A percentile compares a stretch with the other conserved stretches of the same genome.
Evolutionary conservation across 2,329 filamentous ascomycete genomes (phyloP).

Genomic region (Coleophoma cylindrospora): DNA sequence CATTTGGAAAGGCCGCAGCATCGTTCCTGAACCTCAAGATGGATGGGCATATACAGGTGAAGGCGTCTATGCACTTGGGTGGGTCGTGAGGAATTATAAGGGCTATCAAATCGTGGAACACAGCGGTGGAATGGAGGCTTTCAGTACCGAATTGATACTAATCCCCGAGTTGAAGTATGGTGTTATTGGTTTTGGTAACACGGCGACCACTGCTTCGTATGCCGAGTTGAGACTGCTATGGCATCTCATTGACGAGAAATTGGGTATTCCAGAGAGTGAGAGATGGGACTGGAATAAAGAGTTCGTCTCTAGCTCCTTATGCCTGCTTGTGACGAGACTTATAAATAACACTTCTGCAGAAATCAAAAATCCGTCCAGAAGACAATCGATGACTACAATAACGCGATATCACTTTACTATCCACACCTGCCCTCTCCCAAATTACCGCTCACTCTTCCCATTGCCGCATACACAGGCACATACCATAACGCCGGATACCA

Average conservation of each 20-base stretch:
- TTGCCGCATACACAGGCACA: conserved; percentile 33
- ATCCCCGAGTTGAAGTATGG: conserved; percentile 39
- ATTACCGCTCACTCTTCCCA: conserved; percentile 28
- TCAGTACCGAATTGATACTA: conserved; percentile 37
- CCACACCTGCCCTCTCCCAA: conserved; percentile 30
- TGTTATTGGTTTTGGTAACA: conserved; percentile 39
- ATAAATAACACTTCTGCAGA: not conserved
- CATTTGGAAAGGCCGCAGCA: conserved; percentile 29
- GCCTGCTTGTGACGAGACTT: too few relatives aligned
- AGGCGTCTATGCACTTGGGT: conserved; percentile 36
- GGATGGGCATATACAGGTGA: conserved; percentile 25
- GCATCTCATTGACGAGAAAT: conserved; percentile 34
- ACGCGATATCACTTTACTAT: conserved; percentile 30
- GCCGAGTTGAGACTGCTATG: conserved; percentile 29
- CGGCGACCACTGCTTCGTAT: conserved; percentile 31
- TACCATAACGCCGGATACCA: conserved; percentile 40
- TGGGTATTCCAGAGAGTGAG: conserved; percentile 28
- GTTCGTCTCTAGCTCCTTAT: conserved; percentile 19
- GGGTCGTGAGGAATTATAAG: conserved; percentile 32
- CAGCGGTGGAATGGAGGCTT: conserved; percentile 38
- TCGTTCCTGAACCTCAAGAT: conserved; percentile 9
- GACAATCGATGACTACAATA: conserved; percentile 19
- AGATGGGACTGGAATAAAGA: conserved; percentile 30
- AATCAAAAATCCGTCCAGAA: conserved; percentile 10
- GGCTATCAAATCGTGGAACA: conserved; percentile 38